Evolutionary conservation across 495 filamentous ascomycete genomes (phyloP).

Genomic region (Penicillium arizonense): DNA sequence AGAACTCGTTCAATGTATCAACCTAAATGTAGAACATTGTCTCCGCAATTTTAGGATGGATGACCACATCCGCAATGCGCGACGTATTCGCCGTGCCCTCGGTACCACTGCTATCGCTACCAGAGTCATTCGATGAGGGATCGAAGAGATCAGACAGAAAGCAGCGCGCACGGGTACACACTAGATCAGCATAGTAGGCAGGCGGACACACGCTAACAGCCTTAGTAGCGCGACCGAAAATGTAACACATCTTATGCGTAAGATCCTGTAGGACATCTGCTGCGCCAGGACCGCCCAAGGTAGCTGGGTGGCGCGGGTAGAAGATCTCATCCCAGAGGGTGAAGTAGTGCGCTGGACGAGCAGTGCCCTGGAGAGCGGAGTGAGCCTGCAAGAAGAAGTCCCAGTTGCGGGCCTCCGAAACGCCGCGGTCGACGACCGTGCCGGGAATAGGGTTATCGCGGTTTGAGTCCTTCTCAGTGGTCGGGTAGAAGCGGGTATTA

Average conservation of each 20-base stretch:
- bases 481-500: slow-evolving; percentile 83
- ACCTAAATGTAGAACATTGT: slow-evolving; percentile 76
- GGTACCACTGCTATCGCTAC: slow-evolving; percentile 21
- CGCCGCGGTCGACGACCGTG: slow-evolving; percentile 82
- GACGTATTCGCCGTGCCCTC: slow-evolving; percentile 2
- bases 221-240: slow-evolving; percentile 77
- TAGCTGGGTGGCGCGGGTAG: slow-evolving; percentile 26
- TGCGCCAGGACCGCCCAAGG: slow-evolving; percentile 30
- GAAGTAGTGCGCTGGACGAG: slow-evolving; percentile 74
- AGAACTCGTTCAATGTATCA: too few species aligned
- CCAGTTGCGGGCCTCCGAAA: slow-evolving; percentile 69
- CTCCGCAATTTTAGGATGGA: slow-evolving; percentile 53
- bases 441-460: slow-evolving; percentile 67
- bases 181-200: slow-evolving; percentile 79
- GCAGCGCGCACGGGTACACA: slow-evolving; percentile 66
- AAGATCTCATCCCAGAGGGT: slow-evolving; percentile 76
- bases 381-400: slow-evolving; percentile 90
- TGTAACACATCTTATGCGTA: slow-evolving; percentile 74
- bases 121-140: slow-evolving; percentile 14
- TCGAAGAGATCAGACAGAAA: slow-evolving; percentile 60
- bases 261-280: slow-evolving; percentile 62
- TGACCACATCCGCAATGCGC: slow-evolving; percentile 18
- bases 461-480: slow-evolving; percentile 43
- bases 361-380: slow-evolving; percentile 79
- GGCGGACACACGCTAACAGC: slow-evolving; percentile 78